Base-by-base conservation (phyloP, 805 yeast genomes). In the Metschnikowia dekortorum region DNA sequence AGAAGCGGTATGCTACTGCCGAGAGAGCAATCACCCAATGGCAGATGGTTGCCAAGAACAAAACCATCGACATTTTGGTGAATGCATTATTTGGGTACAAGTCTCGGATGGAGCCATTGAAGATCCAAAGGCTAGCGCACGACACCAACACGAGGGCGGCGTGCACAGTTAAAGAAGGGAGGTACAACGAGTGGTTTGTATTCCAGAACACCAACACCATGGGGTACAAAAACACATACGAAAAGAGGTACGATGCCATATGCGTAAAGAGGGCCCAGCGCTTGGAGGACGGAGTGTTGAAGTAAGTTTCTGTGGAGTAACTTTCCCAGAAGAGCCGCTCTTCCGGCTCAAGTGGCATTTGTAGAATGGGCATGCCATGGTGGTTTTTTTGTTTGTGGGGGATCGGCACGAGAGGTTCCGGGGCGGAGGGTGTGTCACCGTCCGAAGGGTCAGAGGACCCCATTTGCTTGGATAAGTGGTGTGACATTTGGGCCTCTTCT, bases 31-130 rank as follows among this genome's bases (percentile, higher is more conserved):
- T 62, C 10, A 72, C 53, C 61, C 78, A 80, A 56, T 88, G 96
- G 2, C 72, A 66, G 1, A 76, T 50, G 1, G 83, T 66, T 9
- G 82, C 65, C 45, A 84, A 62, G 9, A 85, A 66, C 51, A 89
- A 67, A 9, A 87, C 78, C 61, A 79, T 70, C 26, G 86, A 77
- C 81, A 87, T 82, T 59, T 76, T 79, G 11, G 80, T 69, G 66
- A 90, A 90, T 0, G 86, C 84, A 62, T 88, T 88, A 38, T 78
- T 74, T 0, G 96, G 96, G 64, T 89, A 92, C 59, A 89, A 70
- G 34, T 63, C 68, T 0, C 87, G 85, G 26, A 83, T 84, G 14
- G 84, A 71, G 4, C 71, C 64, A 38, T 81, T 77, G 61, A 84
- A 89, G 8, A 84, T 67, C 46, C 80, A 75, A 58, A 83, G 79